A percentile compares a stretch with the other conserved stretches of the same genome.
Conservation (phyloP, 306 rosid species). For the Fragaria iinumae region DNA sequence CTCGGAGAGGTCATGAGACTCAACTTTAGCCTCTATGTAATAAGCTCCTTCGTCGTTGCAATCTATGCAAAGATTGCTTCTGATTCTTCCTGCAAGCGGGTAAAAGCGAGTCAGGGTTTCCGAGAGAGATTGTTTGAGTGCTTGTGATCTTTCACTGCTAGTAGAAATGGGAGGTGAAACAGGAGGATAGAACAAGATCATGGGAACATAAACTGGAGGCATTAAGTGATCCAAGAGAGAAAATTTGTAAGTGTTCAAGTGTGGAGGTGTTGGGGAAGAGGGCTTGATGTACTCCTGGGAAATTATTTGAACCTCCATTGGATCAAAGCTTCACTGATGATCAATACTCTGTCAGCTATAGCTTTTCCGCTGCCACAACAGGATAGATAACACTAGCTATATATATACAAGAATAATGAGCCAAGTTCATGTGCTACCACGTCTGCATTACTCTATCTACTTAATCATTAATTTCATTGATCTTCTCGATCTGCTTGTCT, state of each 20-base stretch:
- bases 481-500: background rate
- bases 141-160: background rate
- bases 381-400: background rate
- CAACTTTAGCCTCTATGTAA: background rate
- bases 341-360: background rate
- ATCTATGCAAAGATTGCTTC: background rate
- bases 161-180: background rate
- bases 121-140: background rate
- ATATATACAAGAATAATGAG: background rate
- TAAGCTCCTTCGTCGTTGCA: background rate
- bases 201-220: background rate
- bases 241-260: background rate
- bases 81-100: background rate
- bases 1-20: background rate
- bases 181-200: background rate
- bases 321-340: background rate
- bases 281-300: conserved; percentile 3
- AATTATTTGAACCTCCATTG: background rate
- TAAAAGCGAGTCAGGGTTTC: background rate
- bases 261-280: background rate
- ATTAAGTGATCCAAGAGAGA: background rate
- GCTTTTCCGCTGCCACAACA: background rate
- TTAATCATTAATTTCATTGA: no score
- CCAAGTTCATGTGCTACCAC: background rate
- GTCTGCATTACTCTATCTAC: background rate